These are phyloP conservation scores for Penicillium steckii DNA, from an alignment of 495 filamentous ascomycete species.

Conservation along the genomic window DNA sequence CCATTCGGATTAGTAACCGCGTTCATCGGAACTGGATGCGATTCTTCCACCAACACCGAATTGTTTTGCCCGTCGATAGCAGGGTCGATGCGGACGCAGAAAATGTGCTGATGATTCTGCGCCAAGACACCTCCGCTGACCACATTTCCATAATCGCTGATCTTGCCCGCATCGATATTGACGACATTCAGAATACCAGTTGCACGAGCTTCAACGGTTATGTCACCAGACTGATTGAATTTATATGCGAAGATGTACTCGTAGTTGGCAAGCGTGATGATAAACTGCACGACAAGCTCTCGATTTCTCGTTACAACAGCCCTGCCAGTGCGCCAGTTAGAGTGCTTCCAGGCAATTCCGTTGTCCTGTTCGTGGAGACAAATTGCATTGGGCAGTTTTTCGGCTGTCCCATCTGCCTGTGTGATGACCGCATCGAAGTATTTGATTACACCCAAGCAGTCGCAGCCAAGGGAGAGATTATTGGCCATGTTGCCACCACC, in stretches of 20 bases:
- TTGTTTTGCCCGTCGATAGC: conserved; percentile 74
- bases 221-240: conserved; percentile 82
- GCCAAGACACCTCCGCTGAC: conserved; percentile 85
- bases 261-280: conserved; percentile 81
- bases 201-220: conserved; percentile 79
- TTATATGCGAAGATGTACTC: conserved; percentile 87
- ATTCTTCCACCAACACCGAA: conserved; percentile 69
- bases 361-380: conserved; percentile 72
- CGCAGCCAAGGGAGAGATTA: conserved; percentile 67
- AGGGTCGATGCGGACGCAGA: conserved; percentile 87
- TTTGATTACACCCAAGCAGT: conserved; percentile 68
- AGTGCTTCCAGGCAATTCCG: conserved; percentile 71
- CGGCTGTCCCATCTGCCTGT: conserved; percentile 51
- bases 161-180: conserved; percentile 68
- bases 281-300: conserved; percentile 69
- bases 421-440: conserved; percentile 63
- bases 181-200: conserved; percentile 87
- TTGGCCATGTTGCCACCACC: conserved; percentile 69
- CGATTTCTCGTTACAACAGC: conserved; percentile 61
- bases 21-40: conserved; percentile 69
- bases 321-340: conserved; percentile 66
- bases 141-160: conserved; percentile 71
- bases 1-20: conserved; percentile 76
- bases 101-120: conserved; percentile 87
- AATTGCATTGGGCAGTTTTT: conserved; percentile 60